Evolutionary conservation across 495 filamentous ascomycete species (phyloP).

Genomic region (Penicillium malachiteum): DNA sequence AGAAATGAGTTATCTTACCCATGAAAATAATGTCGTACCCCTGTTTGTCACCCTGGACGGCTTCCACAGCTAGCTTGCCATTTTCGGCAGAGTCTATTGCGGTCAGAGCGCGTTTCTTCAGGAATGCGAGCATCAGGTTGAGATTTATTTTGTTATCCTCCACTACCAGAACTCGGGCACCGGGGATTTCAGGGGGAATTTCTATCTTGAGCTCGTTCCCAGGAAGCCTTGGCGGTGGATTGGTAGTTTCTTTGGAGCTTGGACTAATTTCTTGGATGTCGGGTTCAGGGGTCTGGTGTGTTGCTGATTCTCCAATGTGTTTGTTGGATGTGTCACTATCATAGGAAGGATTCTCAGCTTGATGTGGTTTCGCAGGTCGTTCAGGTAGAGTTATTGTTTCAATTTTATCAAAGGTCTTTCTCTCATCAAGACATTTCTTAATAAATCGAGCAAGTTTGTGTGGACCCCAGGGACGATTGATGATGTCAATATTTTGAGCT

Average conservation of each 20-base stretch:
- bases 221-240: background rate
- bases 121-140: slow-evolving; percentile 58
- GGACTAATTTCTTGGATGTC: background rate
- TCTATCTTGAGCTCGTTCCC: too few species aligned
- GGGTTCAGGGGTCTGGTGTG: background rate
- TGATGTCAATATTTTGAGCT: slow-evolving; percentile 31
- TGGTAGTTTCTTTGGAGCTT: background rate
- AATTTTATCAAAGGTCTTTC: background rate
- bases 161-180: slow-evolving; percentile 55
- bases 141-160: slow-evolving; percentile 76
- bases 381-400: background rate
- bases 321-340: background rate
- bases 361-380: background rate
- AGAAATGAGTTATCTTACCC: slow-evolving; percentile 16
- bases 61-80: slow-evolving; percentile 48
- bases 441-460: slow-evolving; percentile 58
- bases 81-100: slow-evolving; percentile 46
- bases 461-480: slow-evolving; percentile 56
- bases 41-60: slow-evolving; percentile 33
- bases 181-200: background rate
- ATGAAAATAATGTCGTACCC: slow-evolving; percentile 56
- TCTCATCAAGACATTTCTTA: slow-evolving; percentile 30
- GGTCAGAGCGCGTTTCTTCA: slow-evolving; percentile 45
- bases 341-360: background rate
- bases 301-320: background rate